These are phyloP conservation scores for Solanum stenotomum DNA, from an alignment of 257 asterid genomes.

Conservation along the genomic window DNA sequence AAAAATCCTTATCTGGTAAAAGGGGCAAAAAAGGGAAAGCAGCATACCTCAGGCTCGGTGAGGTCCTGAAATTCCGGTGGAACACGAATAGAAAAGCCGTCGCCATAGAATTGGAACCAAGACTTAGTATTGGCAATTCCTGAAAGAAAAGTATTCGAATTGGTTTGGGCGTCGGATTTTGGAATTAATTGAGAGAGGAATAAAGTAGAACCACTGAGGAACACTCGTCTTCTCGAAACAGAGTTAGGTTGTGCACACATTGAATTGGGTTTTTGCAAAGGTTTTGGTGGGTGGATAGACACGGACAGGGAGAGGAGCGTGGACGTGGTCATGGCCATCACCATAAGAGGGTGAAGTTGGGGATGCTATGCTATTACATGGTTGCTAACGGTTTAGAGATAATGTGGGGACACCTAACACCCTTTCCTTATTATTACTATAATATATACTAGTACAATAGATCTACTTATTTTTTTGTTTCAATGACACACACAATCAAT, in stretches of 20 bases:
- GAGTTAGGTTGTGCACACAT: not conserved
- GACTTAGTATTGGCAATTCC: slow-evolving; percentile 80
- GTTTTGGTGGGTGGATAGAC: slow-evolving; percentile 23
- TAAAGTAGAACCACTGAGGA: slow-evolving; percentile 29
- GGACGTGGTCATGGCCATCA: slow-evolving; percentile 30
- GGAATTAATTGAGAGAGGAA: slow-evolving; percentile 17
- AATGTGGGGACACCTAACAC: slow-evolving; percentile 11
- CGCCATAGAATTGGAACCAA: slow-evolving; percentile 83
- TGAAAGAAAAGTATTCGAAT: slow-evolving; percentile 40
- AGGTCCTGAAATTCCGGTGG: slow-evolving; percentile 81
- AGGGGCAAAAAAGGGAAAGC: not conserved
- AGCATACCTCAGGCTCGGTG: slow-evolving; percentile 69
- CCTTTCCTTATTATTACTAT: not conserved
- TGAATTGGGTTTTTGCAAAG: slow-evolving; percentile 9
- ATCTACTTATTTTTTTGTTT: no score
- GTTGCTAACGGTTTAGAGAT: slow-evolving; percentile 2
- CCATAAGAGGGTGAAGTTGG: slow-evolving; percentile 14
- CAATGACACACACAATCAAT: no score
- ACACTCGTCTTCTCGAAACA: slow-evolving; percentile 38
- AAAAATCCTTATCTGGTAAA: not conserved
- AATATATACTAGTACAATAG: not conserved
- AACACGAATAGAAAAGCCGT: slow-evolving; percentile 81
- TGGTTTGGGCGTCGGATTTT: slow-evolving; percentile 30
- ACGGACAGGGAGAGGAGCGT: slow-evolving; percentile 12
- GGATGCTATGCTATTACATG: not conserved